Conservation (phyloP, 2,329 filamentous ascomycete species). For the Aureobasidium zeae region DNA sequence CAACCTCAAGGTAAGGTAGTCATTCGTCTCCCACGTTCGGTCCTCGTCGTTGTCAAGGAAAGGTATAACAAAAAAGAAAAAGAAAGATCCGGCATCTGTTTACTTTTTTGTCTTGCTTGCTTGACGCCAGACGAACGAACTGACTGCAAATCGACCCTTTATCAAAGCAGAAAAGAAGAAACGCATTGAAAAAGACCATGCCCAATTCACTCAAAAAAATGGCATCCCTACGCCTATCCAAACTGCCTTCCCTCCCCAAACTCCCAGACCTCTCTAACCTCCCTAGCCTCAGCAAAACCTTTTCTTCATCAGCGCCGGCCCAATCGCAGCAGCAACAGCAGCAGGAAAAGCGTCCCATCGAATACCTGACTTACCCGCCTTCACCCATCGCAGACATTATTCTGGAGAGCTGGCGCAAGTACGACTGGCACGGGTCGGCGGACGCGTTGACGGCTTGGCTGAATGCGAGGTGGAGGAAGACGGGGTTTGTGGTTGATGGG, state of each 20-base stretch:
- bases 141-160: too few species aligned
- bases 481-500: conserved; percentile 20
- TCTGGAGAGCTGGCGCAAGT: conserved; percentile 19
- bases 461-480: conserved; percentile 24
- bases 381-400: conserved; percentile 20
- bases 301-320: neutral
- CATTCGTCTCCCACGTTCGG: too few species aligned
- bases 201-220: neutral
- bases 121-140: too few species aligned
- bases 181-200: neutral
- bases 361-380: neutral
- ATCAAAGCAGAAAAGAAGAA: too few species aligned
- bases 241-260: conserved; percentile 2
- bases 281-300: neutral
- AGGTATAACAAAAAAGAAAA: too few species aligned
- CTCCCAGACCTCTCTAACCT: neutral
- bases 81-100: too few species aligned
- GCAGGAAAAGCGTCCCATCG: neutral
- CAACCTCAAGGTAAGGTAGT: too few species aligned
- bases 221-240: too few species aligned
- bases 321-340: neutral
- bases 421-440: conserved; percentile 20
- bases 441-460: conserved; percentile 24
- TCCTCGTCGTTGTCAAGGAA: too few species aligned
- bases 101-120: too few species aligned